Conservation (phyloP, 345 rosid genomes). For the Syzygium aqueum region DNA sequence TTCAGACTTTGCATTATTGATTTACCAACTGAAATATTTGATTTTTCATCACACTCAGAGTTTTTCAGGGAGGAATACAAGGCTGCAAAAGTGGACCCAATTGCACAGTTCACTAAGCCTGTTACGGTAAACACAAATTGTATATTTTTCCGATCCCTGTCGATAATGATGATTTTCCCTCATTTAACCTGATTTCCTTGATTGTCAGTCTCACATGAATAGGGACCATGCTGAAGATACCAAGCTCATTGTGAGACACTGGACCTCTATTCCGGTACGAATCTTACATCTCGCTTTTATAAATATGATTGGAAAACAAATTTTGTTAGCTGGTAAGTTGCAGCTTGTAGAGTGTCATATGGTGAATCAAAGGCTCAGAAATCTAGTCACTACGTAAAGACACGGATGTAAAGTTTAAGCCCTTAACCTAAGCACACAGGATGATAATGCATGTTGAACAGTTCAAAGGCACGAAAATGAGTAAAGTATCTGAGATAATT, state of each 20-base stretch:
- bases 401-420: not conserved
- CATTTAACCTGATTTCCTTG: not conserved
- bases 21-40: not conserved
- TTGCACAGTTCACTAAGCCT: conserved; percentile 78
- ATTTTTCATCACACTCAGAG: conserved; percentile 27
- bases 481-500: not conserved
- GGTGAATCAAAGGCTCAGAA: not conserved
- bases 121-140: conserved; percentile 48
- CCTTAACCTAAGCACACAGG: not conserved
- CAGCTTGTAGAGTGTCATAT: not conserved
- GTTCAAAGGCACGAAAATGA: not conserved
- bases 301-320: not conserved
- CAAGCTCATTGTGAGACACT: conserved; percentile 60
- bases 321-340: not conserved
- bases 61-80: conserved; percentile 63
- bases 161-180: not conserved
- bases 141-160: not conserved
- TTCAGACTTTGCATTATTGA: not conserved
- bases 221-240: conserved; percentile 91
- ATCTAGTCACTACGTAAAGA: not conserved
- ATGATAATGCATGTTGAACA: not conserved
- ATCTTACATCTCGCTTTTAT: not conserved
- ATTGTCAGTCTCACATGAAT: conserved; percentile 75
- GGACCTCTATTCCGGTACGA: conserved; percentile 71
- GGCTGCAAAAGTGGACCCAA: conserved; percentile 76